Base-by-base conservation (phyloP, 148 eudicot genomes). In the Chenopodium quinoa region DNA sequence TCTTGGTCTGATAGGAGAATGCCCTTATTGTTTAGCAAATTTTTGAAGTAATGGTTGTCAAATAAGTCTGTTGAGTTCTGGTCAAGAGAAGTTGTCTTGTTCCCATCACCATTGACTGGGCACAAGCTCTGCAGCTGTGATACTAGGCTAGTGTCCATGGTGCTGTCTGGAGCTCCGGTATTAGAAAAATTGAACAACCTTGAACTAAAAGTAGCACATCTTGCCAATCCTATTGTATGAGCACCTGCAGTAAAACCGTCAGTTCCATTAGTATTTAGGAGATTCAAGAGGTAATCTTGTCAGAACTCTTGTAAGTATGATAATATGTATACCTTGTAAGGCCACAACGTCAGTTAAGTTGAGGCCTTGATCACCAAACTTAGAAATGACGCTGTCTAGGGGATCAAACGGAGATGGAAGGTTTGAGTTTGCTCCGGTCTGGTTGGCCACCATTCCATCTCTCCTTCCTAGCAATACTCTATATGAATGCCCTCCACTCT, bases 401-500 rank as follows among this genome's bases (percentile, higher is more conserved):
- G 90, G 17, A 37, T 88, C 89, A 58, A 90, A 88, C 2, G 98
- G 98, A 64, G 90, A 75, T 32, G 94, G 94, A 54, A 94, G 89
- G 19, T 76, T 66, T 4, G 64, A 4, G 50, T 90, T 92, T 32
- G 98, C 92, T 70, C 88, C 92, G 9, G 88, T 83, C 40, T 90
- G 91, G 85, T 94, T 94, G 19, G 98, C 92, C 75, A 90, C 90
- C 54, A 90, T 40, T 23, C 97, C 97, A 68, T 94, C 98, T 78
- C 92, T 90, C 83, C 98, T 94, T 63, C 98, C 98, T 16, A 94
- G 75, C 80, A 82, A 70, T 20, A 94, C 92, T 63, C 83, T 85
- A 92, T 94, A 94, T 12, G 86, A 74, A 14, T 86, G 89, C 44
- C 93, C 95, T 73, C 97, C 98, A 86, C 98, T 94, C 98, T 94